phyloP scores from a whole-genome alignment of 768 basidiomycete genomes.

The Trametes gibbosa region DNA sequence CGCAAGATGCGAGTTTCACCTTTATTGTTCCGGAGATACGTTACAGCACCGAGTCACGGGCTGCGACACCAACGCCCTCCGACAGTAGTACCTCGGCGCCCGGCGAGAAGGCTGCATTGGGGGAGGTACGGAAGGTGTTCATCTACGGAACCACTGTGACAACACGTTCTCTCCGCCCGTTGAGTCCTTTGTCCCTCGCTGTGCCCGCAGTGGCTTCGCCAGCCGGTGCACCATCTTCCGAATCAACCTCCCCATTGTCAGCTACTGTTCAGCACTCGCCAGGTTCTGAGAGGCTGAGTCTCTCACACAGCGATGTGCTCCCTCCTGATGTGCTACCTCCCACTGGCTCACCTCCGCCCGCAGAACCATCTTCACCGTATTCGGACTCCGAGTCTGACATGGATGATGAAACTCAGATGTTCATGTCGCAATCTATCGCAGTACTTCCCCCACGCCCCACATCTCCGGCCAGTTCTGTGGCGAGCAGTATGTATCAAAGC shows the following conservation, averaged over 20 bases:
- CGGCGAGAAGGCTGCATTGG: background rate
- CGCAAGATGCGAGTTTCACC: constrained; percentile 59
- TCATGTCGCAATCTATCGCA: constrained; percentile 76
- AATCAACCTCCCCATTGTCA: constrained; percentile 11
- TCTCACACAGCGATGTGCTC: background rate
- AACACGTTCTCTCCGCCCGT: constrained; percentile 41
- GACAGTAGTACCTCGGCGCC: background rate
- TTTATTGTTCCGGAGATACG: constrained; percentile 53
- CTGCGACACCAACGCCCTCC: background rate
- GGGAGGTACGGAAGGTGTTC: constrained; percentile 47
- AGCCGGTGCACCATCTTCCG: constrained; percentile 17
- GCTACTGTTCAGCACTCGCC: background rate
- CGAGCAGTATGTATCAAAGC: constrained; percentile 78
- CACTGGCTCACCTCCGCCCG: background rate
- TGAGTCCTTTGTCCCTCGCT: constrained; percentile 11
- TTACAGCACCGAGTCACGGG: constrained; percentile 48
- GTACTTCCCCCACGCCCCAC: constrained; percentile 42
- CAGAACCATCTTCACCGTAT: constrained; percentile 48
- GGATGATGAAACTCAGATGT: constrained; percentile 61
- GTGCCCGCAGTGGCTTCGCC: constrained; percentile 24
- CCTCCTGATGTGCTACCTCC: background rate
- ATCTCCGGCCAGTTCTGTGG: constrained; percentile 40
- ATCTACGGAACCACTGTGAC: constrained; percentile 58
- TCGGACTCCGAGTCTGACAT: constrained; percentile 33
- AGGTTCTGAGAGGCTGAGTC: no score